Evolutionary conservation across 1,139 yeast species (phyloP).

Genomic region (Pichia sp.): DNA sequence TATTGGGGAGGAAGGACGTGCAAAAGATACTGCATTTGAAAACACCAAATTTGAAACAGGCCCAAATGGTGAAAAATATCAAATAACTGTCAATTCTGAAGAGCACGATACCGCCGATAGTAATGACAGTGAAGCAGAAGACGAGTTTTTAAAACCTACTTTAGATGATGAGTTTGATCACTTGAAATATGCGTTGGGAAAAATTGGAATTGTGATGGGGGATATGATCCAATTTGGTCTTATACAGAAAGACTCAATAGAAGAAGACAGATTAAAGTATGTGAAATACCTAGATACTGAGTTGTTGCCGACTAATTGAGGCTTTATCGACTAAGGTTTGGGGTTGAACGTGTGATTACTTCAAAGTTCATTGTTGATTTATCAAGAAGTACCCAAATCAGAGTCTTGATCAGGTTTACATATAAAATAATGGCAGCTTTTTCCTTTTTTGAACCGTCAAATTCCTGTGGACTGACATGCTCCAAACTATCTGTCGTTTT

Average conservation of each 20-base stretch:
- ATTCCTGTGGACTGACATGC: too few relatives aligned
- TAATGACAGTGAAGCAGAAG: slow-evolving; percentile 18
- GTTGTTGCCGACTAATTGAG: slow-evolving; percentile 7
- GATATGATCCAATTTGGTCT: slow-evolving; percentile 64
- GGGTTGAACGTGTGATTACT: too few relatives aligned
- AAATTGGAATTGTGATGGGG: slow-evolving; percentile 63
- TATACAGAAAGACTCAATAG: slow-evolving; percentile 30
- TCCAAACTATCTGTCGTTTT: too few relatives aligned
- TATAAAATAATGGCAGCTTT: too few relatives aligned
- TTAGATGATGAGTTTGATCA: slow-evolving; percentile 73
- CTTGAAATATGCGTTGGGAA: slow-evolving; percentile 65
- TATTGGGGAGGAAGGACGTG: slow-evolving; percentile 14
- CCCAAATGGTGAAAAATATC: slow-evolving; percentile 38
- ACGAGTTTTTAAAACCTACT: slow-evolving; percentile 33
- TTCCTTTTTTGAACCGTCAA: too few relatives aligned
- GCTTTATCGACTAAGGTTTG: too few relatives aligned
- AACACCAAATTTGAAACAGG: slow-evolving; percentile 27
- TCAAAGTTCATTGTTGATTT: too few relatives aligned
- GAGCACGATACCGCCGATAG: slow-evolving; percentile 11
- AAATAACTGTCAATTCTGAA: slow-evolving; percentile 14
- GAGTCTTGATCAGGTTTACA: too few relatives aligned
- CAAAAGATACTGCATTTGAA: background rate
- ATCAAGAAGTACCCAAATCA: too few relatives aligned
- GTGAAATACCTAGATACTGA: slow-evolving; percentile 37
- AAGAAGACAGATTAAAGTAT: slow-evolving; percentile 20